Evolutionary conservation across 768 basidiomycete genomes (phyloP).

Genomic region (Macrolepiota dolichaula): DNA sequence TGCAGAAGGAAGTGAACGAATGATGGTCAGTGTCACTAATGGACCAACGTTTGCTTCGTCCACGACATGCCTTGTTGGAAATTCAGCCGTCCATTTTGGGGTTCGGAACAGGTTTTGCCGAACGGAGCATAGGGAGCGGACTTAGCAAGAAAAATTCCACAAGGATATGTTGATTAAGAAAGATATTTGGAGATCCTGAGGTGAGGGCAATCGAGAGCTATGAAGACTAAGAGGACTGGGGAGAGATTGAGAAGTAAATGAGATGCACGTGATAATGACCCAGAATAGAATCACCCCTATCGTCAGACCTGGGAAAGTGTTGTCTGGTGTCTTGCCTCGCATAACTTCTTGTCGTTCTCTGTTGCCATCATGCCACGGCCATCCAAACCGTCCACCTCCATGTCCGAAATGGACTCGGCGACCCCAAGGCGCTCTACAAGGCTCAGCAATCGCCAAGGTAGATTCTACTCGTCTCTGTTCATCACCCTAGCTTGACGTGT

Average conservation of each 20-base stretch:
- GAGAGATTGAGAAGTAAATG: not conserved
- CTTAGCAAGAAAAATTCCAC: not conserved
- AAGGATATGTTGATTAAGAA: not conserved
- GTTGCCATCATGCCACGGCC: slow-evolving; percentile 11
- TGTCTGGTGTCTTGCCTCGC: not conserved
- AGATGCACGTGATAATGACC: not conserved
- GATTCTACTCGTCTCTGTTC: not conserved
- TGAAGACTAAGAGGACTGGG: not conserved
- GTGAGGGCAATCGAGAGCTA: not conserved
- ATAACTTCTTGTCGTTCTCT: not conserved
- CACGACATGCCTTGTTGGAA: not conserved
- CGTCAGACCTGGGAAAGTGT: slow-evolving; percentile 10
- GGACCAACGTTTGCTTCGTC: not conserved
- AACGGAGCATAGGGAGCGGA: not conserved
- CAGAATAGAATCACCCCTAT: slow-evolving; percentile 9
- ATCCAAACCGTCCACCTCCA: not conserved
- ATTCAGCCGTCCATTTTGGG: slow-evolving; percentile 2
- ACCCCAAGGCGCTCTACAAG: slow-evolving; percentile 6
- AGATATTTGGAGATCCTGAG: not conserved
- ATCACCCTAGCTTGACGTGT: not conserved
- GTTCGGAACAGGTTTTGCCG: not conserved
- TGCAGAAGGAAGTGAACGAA: not conserved
- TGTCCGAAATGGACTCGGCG: not conserved
- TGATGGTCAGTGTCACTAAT: not conserved
- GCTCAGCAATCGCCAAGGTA: slow-evolving; percentile 10